A percentile compares a stretch with the other conserved stretches of the same genome.
phyloP scores from a whole-genome alignment of 805 yeast genomes.

The Ogataea minuta region DNA sequence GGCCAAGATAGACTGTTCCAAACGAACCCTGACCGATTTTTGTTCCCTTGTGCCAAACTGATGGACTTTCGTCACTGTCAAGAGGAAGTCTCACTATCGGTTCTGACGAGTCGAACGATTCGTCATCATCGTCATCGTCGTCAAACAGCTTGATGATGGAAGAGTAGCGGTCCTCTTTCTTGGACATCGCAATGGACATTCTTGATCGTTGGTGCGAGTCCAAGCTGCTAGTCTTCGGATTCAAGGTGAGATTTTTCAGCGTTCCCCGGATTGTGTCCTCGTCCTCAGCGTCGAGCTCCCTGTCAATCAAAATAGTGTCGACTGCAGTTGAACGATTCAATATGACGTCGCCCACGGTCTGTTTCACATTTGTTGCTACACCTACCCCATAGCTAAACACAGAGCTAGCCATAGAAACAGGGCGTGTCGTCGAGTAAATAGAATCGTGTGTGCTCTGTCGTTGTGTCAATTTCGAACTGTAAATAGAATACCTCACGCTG shows the following conservation, averaged over 20 bases:
- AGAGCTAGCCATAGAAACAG: conserved; percentile 27
- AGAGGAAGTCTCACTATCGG: conserved; percentile 35
- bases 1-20: conserved; percentile 89
- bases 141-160: conserved; percentile 48
- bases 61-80: conserved; percentile 56
- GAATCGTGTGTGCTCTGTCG: conserved; percentile 23
- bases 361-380: conserved; percentile 28
- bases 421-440: conserved; percentile 23
- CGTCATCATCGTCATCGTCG: conserved; percentile 40
- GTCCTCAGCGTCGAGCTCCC: conserved; percentile 11
- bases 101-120: conserved; percentile 35
- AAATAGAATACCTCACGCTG: conserved; percentile 75
- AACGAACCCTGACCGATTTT: conserved; percentile 93
- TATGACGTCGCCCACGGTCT: conserved; percentile 65
- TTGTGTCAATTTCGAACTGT: conserved; percentile 23
- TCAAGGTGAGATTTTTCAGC: conserved; percentile 4
- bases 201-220: conserved; percentile 15
- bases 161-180: conserved; percentile 26
- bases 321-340: conserved; percentile 55
- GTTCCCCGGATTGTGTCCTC: conserved; percentile 6
- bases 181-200: conserved; percentile 23
- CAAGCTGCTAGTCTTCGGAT: conserved; percentile 6
- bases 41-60: conserved; percentile 90
- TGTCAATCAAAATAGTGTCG: conserved; percentile 36
- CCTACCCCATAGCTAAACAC: conserved; percentile 32